phyloP scores from a whole-genome alignment of 2,329 filamentous ascomycete genomes.

The Aspergillus alliaceus region DNA sequence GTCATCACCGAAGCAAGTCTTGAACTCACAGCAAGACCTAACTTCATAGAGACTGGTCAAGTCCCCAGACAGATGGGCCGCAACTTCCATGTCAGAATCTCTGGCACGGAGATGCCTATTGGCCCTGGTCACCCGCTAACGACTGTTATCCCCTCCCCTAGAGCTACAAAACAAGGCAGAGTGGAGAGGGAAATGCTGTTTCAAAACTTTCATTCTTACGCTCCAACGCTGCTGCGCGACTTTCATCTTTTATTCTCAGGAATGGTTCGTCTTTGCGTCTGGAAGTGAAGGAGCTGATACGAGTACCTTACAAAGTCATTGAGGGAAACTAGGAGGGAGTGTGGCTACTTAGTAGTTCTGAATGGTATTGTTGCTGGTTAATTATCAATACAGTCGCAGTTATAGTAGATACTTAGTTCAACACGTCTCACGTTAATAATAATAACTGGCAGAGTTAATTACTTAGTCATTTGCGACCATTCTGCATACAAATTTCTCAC shows the following conservation, averaged over 20 bases:
- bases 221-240: constrained; percentile 1
- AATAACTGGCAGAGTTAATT: neutral
- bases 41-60: neutral
- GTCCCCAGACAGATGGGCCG: neutral
- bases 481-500: neutral
- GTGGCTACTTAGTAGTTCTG: no score
- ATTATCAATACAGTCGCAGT: no score
- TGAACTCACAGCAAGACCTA: neutral
- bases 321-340: neutral
- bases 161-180: neutral
- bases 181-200: neutral
- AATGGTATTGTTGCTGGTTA: no score
- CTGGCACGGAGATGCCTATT: neutral
- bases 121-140: neutral
- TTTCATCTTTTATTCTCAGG: neutral
- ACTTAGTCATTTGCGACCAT: neutral
- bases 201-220: constrained; percentile 5
- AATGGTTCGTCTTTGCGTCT: constrained; percentile 1
- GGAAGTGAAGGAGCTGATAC: neutral
- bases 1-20: neutral
- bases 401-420: neutral
- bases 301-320: neutral
- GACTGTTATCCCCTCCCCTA: neutral
- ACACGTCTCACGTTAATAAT: neutral
- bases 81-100: neutral